Base-by-base conservation (phyloP, 139 green algal genomes). In the Trebouxia sp. region DNA sequence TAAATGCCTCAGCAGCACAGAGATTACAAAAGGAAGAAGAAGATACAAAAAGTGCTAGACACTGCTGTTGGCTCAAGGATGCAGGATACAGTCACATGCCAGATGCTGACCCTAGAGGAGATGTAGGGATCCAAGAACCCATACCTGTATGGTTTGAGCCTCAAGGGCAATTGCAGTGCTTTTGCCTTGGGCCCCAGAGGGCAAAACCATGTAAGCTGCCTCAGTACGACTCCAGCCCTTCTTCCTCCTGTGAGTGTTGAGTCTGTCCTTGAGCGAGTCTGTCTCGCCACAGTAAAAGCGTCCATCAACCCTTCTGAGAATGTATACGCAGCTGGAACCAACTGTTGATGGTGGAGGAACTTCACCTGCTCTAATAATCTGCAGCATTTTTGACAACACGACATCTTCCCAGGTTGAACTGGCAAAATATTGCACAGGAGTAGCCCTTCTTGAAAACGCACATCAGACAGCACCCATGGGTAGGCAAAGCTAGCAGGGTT, bases 281-380 rank as follows among this genome's bases (percentile, higher is more conserved):
- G 84, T 88, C 83, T 92, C 79, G 1, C 90, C 90, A 37, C 80
- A 81, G 75, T 94, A 94, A 6, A 88, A 84, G 62, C 76, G 84
- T 24, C 86, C 90, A 58, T 90, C 87, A 10, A 26, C 17, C 30
- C 87, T 79, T 5, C 84, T 74, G 10, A 88, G 45, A 14, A 94
- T 75, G 50, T 94, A 94, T 20, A 92, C 83, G 80, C 86, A 91
- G 24, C 86, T 85, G 32, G 28, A 65, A 41, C 83, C 78, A 0
- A 77, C 58, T 0, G 76, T 80, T 14, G 26, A 50, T 6, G 85
- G 80, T 4, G 87, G 89, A 0, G 89, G 89, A 5, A 78, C 48
- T 37, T 88, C 72, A 41, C 81, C 83, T 0, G 26, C 72, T 22
- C 9, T 65, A 67, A 88, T 51, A 4, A 83, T 53, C 74, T 86